Evolutionary conservation across 768 basidiomycete species (phyloP), one percentile per base, ranked within the genome.

Genomic region (Dacryopinax primogenitus): DNA sequence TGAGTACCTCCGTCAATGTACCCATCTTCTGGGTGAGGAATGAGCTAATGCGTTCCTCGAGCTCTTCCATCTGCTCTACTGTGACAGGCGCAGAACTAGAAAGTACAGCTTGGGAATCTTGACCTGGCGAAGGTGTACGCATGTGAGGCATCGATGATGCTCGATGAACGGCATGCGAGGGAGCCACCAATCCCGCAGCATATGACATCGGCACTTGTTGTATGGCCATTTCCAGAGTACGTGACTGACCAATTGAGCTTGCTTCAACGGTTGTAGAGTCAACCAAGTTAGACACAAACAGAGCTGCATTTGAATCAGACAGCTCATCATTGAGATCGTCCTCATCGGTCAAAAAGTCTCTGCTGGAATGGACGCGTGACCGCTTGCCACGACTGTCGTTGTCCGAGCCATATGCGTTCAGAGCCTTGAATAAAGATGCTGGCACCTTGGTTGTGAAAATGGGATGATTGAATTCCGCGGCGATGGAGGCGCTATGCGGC

Each of bases 361-460:
- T n/a, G n/a, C n/a, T 82, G 11, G 88, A 90, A 72, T 83, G 79
- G 65, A 90, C 79, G 36, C 88, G 80, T 23, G 90, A 90, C 58
- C 87, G 86, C n/a, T 78, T 78, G 47, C 83, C 78, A 65, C 88
- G 82, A 1, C 86, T 85, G 45, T 85, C 80, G 67, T 87, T 87
- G 47, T 90, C 88, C 21, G 71, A 71, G 44, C 75, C 75, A 21
- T 30, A 47, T 58, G 68, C 70, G 63, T 76, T 81, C 62, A 90
- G 78, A 12, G 88, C 87, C 76, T 91, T 91, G 81, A 92, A 92
- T 65, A 92, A 71, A 1, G 88, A 88, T 34, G 90, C 90, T 21
- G 90, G 90, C 9, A 91, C 86, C 4, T 87, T 92, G 70, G 88
- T 90, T 34, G 78, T 83, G 16, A 81, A 81, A 13, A 79, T 74